Evolutionary conservation across 176 grass and related monocot species (phyloP), one percentile per base, ranked within the genome.

Genomic region (Musa beccarii): DNA sequence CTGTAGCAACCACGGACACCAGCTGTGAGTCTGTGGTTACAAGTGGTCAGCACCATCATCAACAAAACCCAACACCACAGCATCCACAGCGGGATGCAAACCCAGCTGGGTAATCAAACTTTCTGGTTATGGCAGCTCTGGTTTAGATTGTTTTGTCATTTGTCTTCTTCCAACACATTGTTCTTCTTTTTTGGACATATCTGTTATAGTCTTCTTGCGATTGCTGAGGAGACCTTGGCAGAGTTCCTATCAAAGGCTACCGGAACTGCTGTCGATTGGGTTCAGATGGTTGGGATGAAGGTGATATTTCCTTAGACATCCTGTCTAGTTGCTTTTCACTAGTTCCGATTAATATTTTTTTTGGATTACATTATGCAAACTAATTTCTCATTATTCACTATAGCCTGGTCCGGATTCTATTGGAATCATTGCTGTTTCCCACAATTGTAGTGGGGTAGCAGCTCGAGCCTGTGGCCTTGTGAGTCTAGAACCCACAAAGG

Each of bases 351-450:
- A 22, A 22, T 22, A 1, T 13, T 12, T 13, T 10, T 16, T 20
- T 50, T 62, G 25, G 25, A 59, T 56, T 7, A n/a, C 34, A 20
- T 77, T 22, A 52, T 24, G 23, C 5, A 17, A 74, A 56, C 2
- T 74, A 13, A 59, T 66, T 78, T 80, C 0, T 49, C 5, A 12
- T 84, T 76, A 22, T 62, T 53, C 17, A n/a, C 51, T 64, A 2
- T 82, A 98, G 96, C 96, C 96, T 99, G 96, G 96, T 99, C 96
- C 96, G 91, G 96, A 99, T 99, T 99, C 96, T 86, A 93, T 94
- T 86, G 96, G 96, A 95, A 99, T 99, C 96, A 92, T 99, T 54
- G 91, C 96, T 91, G 89, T 99, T 92, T 99, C 96, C 64, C 96
- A 99, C 96, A 99, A 89, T 82, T 94, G 91, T 71, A 81, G 85